Percentiles rank a stretch among this genome's conserved stretches.
phyloP scores from a whole-genome alignment of 2,329 filamentous ascomycete species.

The Arthrobotrys sphaeroides region DNA sequence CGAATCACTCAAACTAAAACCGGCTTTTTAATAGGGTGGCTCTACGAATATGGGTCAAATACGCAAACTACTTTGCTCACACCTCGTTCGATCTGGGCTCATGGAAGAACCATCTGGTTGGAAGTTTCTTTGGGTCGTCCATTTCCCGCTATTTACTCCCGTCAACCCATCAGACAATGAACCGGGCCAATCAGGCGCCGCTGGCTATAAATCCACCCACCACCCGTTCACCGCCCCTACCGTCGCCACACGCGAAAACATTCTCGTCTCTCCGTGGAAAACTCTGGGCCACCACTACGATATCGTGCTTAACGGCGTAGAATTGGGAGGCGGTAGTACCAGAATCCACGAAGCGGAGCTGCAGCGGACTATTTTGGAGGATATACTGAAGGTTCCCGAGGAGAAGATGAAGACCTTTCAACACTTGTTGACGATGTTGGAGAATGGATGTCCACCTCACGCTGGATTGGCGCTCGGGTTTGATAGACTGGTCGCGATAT shows the following conservation, averaged over 20 bases:
- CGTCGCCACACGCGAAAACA: conserved; percentile 76
- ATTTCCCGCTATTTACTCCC: conserved; percentile 92
- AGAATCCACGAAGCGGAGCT: conserved; percentile 87
- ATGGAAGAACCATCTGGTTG: conserved; percentile 17
- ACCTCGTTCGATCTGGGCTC: background rate
- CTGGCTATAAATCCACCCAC: conserved; percentile 86
- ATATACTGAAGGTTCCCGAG: conserved; percentile 70
- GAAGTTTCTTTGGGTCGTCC: conserved; percentile 82
- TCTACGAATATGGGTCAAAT: conserved; percentile 25
- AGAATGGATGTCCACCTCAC: conserved; percentile 90
- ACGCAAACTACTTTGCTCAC: conserved; percentile 13
- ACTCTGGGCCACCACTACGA: conserved; percentile 92
- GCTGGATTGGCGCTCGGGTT: conserved; percentile 93
- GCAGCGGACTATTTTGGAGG: conserved; percentile 83
- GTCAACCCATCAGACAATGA: conserved; percentile 68
- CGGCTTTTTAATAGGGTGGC: conserved; percentile 29
- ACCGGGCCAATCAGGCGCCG: conserved; percentile 81
- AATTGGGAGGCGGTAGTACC: conserved; percentile 89
- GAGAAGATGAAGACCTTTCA: conserved; percentile 80
- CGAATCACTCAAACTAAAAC: background rate
- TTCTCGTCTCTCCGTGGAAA: conserved; percentile 75
- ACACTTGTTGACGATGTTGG: conserved; percentile 83
- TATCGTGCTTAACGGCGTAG: conserved; percentile 92
- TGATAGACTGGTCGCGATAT: conserved; percentile 81
- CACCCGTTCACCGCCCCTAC: conserved; percentile 95